Conservation (phyloP, 2,329 filamentous ascomycete species). For the Pezicula rhizophila region DNA sequence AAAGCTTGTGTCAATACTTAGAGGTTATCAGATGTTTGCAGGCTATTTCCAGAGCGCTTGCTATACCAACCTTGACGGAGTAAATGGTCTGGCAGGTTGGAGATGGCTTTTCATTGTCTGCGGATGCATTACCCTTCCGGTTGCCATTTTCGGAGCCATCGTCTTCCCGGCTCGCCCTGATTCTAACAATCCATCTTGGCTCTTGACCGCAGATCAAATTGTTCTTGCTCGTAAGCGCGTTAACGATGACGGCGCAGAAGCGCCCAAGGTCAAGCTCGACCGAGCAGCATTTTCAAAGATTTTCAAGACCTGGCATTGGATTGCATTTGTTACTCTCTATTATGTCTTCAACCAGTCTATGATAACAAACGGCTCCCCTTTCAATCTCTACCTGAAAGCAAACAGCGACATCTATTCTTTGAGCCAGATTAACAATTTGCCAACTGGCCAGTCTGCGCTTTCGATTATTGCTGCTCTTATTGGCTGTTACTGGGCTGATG, state of each 20-base stretch:
- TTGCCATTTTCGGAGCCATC: conserved; percentile 3
- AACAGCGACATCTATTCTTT: conserved; percentile 4
- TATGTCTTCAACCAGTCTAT: conserved; percentile 10
- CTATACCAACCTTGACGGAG: conserved; percentile 21
- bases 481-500: conserved; percentile 10
- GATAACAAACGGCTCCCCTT: conserved; percentile 6
- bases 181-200: conserved; percentile 5
- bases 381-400: conserved; percentile 8
- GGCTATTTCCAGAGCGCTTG: conserved; percentile 19
- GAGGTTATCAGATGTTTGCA: neutral
- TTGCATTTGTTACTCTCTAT: conserved; percentile 7
- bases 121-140: conserved; percentile 19
- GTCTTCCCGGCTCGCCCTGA: conserved; percentile 6
- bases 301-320: conserved; percentile 10
- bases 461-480: conserved; percentile 5
- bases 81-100: conserved; percentile 19
- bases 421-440: conserved; percentile 7
- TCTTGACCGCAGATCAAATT: conserved; percentile 5
- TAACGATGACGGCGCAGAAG: conserved; percentile 4
- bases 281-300: neutral
- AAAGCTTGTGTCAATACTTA: neutral
- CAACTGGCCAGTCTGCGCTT: conserved; percentile 6
- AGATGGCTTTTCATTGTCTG: conserved; percentile 26
- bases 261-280: conserved; percentile 4
- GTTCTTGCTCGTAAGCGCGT: conserved; percentile 2